These are phyloP conservation scores for Suillus bovinus DNA, from an alignment of 768 basidiomycete genomes.

Conservation along the genomic window DNA sequence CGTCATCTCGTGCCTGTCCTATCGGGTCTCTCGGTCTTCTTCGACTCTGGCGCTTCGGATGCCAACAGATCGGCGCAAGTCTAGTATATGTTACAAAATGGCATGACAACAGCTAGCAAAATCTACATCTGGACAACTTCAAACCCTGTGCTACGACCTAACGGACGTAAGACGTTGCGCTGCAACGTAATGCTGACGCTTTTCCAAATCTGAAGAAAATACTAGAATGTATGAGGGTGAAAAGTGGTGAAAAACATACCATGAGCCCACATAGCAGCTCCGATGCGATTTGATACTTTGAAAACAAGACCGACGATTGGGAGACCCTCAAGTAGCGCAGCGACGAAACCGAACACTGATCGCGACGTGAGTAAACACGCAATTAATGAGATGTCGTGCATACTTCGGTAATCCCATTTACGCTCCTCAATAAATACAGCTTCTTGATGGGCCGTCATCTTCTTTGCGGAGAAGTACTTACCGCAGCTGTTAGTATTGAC, in stretches of 20 bases:
- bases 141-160: background rate
- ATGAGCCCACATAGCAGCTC: slow-evolving; percentile 94
- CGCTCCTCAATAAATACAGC: slow-evolving; percentile 85
- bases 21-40: too few species aligned
- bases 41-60: too few species aligned
- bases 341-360: slow-evolving; percentile 81
- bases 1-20: too few species aligned
- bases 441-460: slow-evolving; percentile 69
- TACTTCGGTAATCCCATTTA: slow-evolving; percentile 85
- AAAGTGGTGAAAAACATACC: slow-evolving; percentile 41
- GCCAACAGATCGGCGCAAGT: too few species aligned
- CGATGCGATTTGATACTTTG: slow-evolving; percentile 83
- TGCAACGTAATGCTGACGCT: slow-evolving; percentile 50
- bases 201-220: slow-evolving; percentile 55
- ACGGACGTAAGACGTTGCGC: slow-evolving; percentile 13
- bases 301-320: slow-evolving; percentile 84
- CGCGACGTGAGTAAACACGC: background rate
- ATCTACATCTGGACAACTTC: background rate
- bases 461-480: slow-evolving; percentile 84
- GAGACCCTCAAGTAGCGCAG: slow-evolving; percentile 77
- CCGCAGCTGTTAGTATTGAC: background rate
- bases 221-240: background rate
- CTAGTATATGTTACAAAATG: background rate
- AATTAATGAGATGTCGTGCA: slow-evolving; percentile 16
- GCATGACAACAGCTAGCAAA: background rate